These are phyloP conservation scores for Ascocoryne sarcoides DNA, from an alignment of 2,329 filamentous ascomycete species.

Conservation along the genomic window DNA sequence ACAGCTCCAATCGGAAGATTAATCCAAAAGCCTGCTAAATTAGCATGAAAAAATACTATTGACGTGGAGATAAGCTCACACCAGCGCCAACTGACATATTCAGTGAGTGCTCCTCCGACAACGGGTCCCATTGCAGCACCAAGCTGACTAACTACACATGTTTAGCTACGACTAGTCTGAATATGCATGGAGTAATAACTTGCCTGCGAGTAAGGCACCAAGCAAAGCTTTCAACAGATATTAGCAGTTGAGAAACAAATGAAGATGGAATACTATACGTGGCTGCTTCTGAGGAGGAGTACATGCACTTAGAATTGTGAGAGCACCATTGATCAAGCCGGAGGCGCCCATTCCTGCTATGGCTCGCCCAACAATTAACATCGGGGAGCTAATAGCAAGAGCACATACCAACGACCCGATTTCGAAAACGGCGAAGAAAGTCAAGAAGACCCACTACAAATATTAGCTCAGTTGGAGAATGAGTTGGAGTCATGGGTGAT, in stretches of 20 bases:
- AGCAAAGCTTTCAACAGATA: constrained; percentile 9
- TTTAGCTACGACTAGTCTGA: no score
- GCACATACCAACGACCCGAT: constrained; percentile 46
- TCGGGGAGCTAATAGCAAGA: constrained; percentile 36
- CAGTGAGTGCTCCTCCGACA: not conserved
- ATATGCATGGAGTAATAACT: not conserved
- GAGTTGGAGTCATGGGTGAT: no score
- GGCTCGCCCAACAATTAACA: constrained; percentile 46
- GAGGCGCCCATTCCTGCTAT: constrained; percentile 44
- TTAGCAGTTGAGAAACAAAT: no score
- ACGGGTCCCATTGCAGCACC: not conserved
- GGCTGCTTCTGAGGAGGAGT: constrained; percentile 11
- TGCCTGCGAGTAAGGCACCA: constrained; percentile 18
- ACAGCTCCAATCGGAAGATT: constrained; percentile 34
- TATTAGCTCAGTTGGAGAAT: not conserved
- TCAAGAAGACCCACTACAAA: constrained; percentile 4
- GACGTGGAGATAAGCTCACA: constrained; percentile 1
- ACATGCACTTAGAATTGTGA: constrained; percentile 42
- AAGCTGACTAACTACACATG: no score
- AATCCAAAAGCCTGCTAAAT: constrained; percentile 26
- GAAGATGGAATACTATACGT: not conserved
- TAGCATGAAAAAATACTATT: not conserved
- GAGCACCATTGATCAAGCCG: constrained; percentile 40
- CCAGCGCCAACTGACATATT: not conserved
- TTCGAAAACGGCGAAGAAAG: constrained; percentile 41